These are phyloP conservation scores for Rutstroemia sp. DNA, from an alignment of 2,329 filamentous ascomycete genomes.

Conservation along the genomic window DNA sequence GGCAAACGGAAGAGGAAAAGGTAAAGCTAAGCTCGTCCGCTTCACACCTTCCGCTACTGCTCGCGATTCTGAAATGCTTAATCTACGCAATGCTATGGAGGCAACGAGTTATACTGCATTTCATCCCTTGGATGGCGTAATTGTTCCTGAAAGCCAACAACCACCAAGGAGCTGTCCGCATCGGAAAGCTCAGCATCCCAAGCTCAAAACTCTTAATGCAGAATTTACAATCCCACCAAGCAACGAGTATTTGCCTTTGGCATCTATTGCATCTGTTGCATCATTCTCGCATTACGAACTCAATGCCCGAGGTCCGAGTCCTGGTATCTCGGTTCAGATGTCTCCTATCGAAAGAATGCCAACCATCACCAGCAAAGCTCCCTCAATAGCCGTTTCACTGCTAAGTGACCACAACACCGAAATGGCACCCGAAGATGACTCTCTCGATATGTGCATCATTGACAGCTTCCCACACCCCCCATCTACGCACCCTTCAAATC, in stretches of 20 bases:
- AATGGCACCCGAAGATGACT: neutral
- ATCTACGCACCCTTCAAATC: neutral
- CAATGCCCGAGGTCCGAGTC: neutral
- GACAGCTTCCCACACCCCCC: neutral
- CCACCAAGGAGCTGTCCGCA: neutral
- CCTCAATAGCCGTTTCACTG: neutral
- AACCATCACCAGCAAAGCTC: neutral
- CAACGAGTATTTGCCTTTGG: neutral
- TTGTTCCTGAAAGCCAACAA: neutral
- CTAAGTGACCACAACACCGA: neutral
- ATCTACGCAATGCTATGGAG: conserved; percentile 6
- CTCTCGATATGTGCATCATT: conserved; percentile 1
- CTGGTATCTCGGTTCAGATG: neutral
- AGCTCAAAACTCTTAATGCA: neutral
- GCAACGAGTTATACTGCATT: conserved; percentile 5
- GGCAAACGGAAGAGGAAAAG: neutral
- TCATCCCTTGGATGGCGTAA: neutral
- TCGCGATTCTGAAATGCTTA: conserved; percentile 5
- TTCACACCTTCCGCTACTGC: conserved; percentile 8
- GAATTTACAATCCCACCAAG: neutral
- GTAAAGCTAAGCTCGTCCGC: neutral
- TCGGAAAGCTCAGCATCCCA: neutral
- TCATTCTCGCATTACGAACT: neutral
- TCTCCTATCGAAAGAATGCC: neutral
- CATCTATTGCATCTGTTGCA: neutral